Percentiles rank a stretch among this genome's conserved stretches.
phyloP scores from a whole-genome alignment of 169 alveolate genomes.

The Babesia ovis region DNA sequence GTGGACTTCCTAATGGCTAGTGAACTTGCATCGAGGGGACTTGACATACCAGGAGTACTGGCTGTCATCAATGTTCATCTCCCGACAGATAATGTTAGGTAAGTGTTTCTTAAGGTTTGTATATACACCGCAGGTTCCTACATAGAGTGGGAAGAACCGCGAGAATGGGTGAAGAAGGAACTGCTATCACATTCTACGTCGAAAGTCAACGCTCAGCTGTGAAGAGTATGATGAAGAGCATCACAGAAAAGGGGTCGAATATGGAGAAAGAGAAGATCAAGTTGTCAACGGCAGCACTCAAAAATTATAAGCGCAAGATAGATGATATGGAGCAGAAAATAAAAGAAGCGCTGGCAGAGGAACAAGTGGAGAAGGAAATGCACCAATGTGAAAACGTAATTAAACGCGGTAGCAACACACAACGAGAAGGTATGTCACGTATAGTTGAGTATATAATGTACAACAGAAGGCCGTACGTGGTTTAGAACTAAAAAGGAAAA shows the following conservation, averaged over 20 bases:
- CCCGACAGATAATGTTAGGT: slow-evolving; percentile 87
- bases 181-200: slow-evolving; percentile 88
- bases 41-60: slow-evolving; percentile 89
- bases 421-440: slow-evolving; percentile 9
- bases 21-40: slow-evolving; percentile 94
- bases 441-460: background rate
- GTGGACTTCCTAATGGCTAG: slow-evolving; percentile 90
- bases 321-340: slow-evolving; percentile 73
- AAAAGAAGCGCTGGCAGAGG: slow-evolving; percentile 71
- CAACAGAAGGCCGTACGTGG: slow-evolving; percentile 25
- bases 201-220: slow-evolving; percentile 84
- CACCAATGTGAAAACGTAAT: slow-evolving; percentile 69
- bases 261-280: slow-evolving; percentile 70
- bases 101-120: background rate
- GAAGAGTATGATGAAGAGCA: slow-evolving; percentile 74
- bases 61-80: slow-evolving; percentile 90
- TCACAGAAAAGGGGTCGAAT: slow-evolving; percentile 54
- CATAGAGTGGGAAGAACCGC: slow-evolving; percentile 96
- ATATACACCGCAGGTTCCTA: slow-evolving; percentile 78
- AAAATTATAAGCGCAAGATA: slow-evolving; percentile 76
- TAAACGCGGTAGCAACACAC: slow-evolving; percentile 25
- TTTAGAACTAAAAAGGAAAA: slow-evolving; percentile 43
- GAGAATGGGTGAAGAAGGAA: slow-evolving; percentile 90
- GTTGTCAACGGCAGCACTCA: slow-evolving; percentile 69
- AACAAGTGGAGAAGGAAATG: slow-evolving; percentile 78